Evolutionary conservation across 108 stramenopile genomes (phyloP).

Genomic region (Pseudonitzschia delicatissima): DNA sequence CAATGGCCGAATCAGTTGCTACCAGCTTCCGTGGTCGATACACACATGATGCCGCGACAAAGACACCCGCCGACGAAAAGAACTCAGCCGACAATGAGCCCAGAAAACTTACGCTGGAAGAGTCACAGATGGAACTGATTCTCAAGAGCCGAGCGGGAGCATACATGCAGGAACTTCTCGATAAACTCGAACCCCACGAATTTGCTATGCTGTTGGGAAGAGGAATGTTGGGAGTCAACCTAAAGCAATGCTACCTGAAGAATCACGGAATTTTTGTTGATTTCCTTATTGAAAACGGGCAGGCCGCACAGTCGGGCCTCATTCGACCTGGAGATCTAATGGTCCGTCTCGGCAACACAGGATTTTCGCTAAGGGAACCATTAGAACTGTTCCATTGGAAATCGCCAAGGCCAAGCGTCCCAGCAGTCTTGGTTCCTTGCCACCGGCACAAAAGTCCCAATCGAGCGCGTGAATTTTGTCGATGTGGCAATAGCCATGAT

Average conservation of each 20-base stretch:
- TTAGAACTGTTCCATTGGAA: conserved; percentile 55
- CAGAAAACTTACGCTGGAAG: neutral
- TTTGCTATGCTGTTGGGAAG: conserved; percentile 71
- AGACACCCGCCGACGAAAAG: neutral
- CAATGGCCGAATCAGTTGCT: conserved; percentile 35
- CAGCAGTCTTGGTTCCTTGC: conserved; percentile 55
- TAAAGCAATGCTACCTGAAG: conserved; percentile 75
- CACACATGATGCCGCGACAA: neutral
- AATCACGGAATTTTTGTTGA: conserved; percentile 81
- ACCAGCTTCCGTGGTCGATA: conserved; percentile 37
- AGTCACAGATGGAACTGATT: conserved; percentile 50
- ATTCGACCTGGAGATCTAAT: conserved; percentile 66
- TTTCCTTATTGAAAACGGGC: conserved; percentile 65
- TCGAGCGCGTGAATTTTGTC: conserved; percentile 52
- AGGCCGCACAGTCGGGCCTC: conserved; percentile 65
- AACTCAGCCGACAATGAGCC: neutral
- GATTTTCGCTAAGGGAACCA: conserved; percentile 71
- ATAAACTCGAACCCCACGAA: conserved; percentile 52
- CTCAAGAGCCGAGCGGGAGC: conserved; percentile 40
- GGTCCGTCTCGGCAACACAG: conserved; percentile 57
- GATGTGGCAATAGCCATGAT: conserved; percentile 54
- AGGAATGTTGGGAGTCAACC: conserved; percentile 78
- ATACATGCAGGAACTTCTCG: conserved; percentile 50
- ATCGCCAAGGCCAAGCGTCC: conserved; percentile 70
- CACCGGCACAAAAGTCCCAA: conserved; percentile 37